A percentile compares a stretch with the other conserved stretches of the same genome.
Conservation (phyloP, 768 basidiomycete species). For the Mycena epipterygia region DNA sequence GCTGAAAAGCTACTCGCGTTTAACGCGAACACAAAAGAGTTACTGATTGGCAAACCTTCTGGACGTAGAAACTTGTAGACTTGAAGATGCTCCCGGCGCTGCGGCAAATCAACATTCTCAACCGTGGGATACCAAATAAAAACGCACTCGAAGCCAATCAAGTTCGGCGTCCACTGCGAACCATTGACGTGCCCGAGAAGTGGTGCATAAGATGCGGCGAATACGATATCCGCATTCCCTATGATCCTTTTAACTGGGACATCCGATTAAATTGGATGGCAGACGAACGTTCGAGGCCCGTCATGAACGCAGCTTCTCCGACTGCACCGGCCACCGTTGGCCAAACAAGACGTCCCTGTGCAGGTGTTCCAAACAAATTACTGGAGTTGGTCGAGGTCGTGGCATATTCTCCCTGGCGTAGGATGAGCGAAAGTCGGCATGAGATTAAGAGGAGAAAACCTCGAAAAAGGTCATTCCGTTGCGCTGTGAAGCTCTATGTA, state of each 20-base stretch:
- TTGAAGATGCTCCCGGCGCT: slow-evolving; percentile 67
- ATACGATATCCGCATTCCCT: slow-evolving; percentile 25
- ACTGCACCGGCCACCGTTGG: slow-evolving; percentile 56
- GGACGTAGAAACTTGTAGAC: slow-evolving; percentile 74
- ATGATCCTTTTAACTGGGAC: not conserved
- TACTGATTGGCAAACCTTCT: slow-evolving; percentile 61
- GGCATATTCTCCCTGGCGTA: slow-evolving; percentile 70
- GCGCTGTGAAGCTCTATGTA: slow-evolving; percentile 53
- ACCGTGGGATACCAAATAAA: not conserved
- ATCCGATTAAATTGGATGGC: slow-evolving; percentile 33
- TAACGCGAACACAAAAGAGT: not conserved
- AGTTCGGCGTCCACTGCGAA: slow-evolving; percentile 62
- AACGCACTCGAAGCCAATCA: slow-evolving; percentile 71
- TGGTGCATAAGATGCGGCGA: slow-evolving; percentile 61
- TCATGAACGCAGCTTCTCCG: slow-evolving; percentile 78
- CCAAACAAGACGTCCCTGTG: slow-evolving; percentile 62
- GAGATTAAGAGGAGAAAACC: slow-evolving; percentile 46
- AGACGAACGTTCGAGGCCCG: slow-evolving; percentile 65
- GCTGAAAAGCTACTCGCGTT: slow-evolving; percentile 71
- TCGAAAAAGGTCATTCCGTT: slow-evolving; percentile 73
- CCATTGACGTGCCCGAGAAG: slow-evolving; percentile 62
- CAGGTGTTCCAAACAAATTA: slow-evolving; percentile 60
- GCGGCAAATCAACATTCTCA: not conserved
- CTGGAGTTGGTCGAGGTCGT: slow-evolving; percentile 67
- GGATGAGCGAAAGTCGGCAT: no score